Evolutionary conservation across 495 filamentous ascomycete genomes (phyloP).

Genomic region (Talaromyces proteolyticus): DNA sequence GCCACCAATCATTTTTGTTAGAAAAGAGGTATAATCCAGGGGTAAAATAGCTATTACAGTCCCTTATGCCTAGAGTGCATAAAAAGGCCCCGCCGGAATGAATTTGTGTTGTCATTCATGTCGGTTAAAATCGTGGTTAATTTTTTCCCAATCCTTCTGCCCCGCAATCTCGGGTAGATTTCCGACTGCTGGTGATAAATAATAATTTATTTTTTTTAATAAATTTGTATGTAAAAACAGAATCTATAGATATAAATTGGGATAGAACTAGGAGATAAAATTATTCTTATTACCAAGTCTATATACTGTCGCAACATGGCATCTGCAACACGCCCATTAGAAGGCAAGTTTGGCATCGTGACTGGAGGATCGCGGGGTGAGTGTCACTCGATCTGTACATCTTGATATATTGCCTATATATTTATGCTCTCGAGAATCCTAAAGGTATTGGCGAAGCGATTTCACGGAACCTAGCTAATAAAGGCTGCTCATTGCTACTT

Average conservation of each 20-base stretch:
- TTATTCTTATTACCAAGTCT: too few species aligned
- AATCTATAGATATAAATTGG: too few species aligned
- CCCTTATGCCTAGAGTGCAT: too few species aligned
- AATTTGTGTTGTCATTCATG: background rate
- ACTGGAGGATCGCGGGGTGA: slow-evolving; percentile 73
- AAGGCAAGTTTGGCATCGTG: slow-evolving; percentile 70
- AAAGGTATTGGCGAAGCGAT: slow-evolving; percentile 85
- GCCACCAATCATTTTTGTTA: too few species aligned
- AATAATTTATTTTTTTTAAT: too few species aligned
- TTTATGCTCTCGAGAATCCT: slow-evolving; percentile 2
- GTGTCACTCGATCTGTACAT: slow-evolving; percentile 7
- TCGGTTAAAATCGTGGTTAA: background rate
- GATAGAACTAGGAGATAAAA: too few species aligned
- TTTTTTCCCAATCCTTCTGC: background rate
- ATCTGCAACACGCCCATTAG: slow-evolving; percentile 22
- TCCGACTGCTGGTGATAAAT: too few species aligned
- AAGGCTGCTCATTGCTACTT: slow-evolving; percentile 64
- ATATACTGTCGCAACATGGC: too few species aligned
- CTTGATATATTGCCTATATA: background rate
- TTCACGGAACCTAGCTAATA: slow-evolving; percentile 67
- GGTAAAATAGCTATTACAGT: too few species aligned
- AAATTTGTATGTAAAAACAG: too few species aligned
- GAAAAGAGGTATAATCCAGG: too few species aligned
- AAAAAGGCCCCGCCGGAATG: too few species aligned
- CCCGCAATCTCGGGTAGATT: slow-evolving; percentile 7